phyloP scores from a whole-genome alignment of 129 eudicot genomes.

The sunflower (Helianthus annuus) region DNA sequence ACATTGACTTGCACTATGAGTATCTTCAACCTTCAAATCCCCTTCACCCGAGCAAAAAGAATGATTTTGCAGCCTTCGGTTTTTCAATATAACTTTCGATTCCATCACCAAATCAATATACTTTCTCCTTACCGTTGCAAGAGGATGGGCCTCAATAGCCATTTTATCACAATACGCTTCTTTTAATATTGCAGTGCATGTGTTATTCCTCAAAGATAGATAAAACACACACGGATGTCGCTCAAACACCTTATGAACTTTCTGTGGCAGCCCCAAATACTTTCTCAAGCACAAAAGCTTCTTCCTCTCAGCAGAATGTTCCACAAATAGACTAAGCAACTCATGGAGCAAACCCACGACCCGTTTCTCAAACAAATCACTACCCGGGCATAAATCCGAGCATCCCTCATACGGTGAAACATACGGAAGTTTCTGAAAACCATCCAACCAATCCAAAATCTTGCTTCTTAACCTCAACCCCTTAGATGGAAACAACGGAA shows the following conservation, averaged over 20 bases:
- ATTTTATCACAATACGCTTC: conserved; percentile 61
- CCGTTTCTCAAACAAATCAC: conserved; percentile 80
- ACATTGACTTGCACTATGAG: not conserved
- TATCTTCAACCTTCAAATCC: conserved; percentile 9
- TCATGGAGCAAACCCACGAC: conserved; percentile 81
- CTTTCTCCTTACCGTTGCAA: conserved; percentile 60
- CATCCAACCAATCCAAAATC: conserved; percentile 72
- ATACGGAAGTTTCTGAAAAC: conserved; percentile 70
- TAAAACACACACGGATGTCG: conserved; percentile 80
- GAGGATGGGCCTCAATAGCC: conserved; percentile 64
- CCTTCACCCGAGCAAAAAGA: conserved; percentile 3
- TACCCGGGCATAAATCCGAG: conserved; percentile 43
- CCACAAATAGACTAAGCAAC: conserved; percentile 76
- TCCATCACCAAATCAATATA: conserved; percentile 66
- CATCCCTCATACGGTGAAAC: conserved; percentile 70
- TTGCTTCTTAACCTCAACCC: conserved; percentile 72
- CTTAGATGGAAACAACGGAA: conserved; percentile 78
- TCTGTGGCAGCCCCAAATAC: conserved; percentile 76
- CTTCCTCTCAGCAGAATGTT: conserved; percentile 77
- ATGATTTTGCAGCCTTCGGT: conserved; percentile 41
- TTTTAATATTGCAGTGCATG: conserved; percentile 72
- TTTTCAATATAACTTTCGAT: conserved; percentile 50
- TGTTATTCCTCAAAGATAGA: conserved; percentile 63
- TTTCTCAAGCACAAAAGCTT: conserved; percentile 60
- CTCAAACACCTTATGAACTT: conserved; percentile 82